phyloP scores from a whole-genome alignment of 495 filamentous ascomycete genomes.

The Hypoxylon subgilvum region DNA sequence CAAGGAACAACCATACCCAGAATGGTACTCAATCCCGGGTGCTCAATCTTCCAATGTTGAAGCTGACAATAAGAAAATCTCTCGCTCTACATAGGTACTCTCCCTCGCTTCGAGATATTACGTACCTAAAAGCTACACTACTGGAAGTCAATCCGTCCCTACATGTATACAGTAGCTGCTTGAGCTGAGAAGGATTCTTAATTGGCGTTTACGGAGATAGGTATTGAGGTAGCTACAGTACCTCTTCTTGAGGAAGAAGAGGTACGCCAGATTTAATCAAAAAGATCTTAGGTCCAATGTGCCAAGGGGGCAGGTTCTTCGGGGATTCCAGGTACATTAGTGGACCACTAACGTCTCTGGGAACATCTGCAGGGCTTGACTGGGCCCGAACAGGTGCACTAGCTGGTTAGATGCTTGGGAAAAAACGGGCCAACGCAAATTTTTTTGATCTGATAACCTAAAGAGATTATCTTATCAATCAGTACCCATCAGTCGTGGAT shows the following conservation, averaged over 20 bases:
- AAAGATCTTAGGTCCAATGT: conserved; percentile 14
- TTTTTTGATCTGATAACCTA: conserved; percentile 15
- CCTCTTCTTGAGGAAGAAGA: too few species aligned
- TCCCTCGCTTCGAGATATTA: conserved; percentile 7
- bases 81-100: too few species aligned
- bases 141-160: background rate
- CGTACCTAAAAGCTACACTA: conserved; percentile 28
- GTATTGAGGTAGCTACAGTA: conserved; percentile 15
- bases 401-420: conserved; percentile 16
- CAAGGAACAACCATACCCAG: conserved; percentile 6
- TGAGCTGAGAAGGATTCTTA: conserved; percentile 24
- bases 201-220: background rate
- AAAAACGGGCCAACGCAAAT: conserved; percentile 20
- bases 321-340: conserved; percentile 24
- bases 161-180: background rate
- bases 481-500: conserved; percentile 28
- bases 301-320: conserved; percentile 33
- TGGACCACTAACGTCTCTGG: background rate
- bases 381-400: conserved; percentile 12
- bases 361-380: background rate
- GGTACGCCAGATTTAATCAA: too few species aligned
- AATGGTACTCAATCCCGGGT: conserved; percentile 6
- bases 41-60: too few species aligned
- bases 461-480: conserved; percentile 39
- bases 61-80: conserved; percentile 6